Evolutionary conservation across 768 basidiomycete species (phyloP), one percentile per base, ranked within the genome.

Genomic region (Phanerochaete carnosa): DNA sequence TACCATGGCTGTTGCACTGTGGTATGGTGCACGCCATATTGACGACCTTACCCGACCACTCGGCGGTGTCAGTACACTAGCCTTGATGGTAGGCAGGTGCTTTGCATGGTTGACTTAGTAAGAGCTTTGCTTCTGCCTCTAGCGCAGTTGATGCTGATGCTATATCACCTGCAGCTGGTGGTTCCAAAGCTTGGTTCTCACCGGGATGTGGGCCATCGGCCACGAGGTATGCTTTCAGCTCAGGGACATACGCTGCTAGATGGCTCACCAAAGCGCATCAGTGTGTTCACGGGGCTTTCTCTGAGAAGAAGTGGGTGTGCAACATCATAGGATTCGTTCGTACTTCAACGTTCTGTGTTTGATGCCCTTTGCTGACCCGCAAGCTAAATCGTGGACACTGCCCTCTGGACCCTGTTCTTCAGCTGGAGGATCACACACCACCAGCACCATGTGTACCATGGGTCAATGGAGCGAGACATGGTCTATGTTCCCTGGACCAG

Each of bases 371-470:
- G 15, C 26, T 43, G 29, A 55, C 37, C 16, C 12, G 6, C 43
- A 1, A 16, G 25, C n/a, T 25, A 61, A 55, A 35, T 62, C 13
- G 26, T 49, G 11, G 61, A 64, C 45, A 45, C 63, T 25, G 16
- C 45, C 2, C 53, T 64, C 28, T 62, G 47, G 61, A 62, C 58
- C n/a, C 60, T 68, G 75, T 60, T 78, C 77, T n/a, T 78, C 79
- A 47, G 57, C 49, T 64, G 63, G 63, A 45, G 37, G 29, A 53
- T 59, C 37, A 49, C 57, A 11, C 63, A 64, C 49, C 63, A 62
- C 29, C 51, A 33, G 4, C 63, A 64, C 45, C 61, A 64, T 53
- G 39, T 25, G 11, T 30, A 39, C 43, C 47, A 54, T 26, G 57
- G 15, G 11, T 62, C 51, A 1, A 64, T 64, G 56, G 63, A 64